Percentiles rank a stretch among this genome's conserved stretches.
These are phyloP conservation scores for Stereocaulon alpinum DNA, from an alignment of 495 filamentous ascomycete genomes.

Conservation along the genomic window DNA sequence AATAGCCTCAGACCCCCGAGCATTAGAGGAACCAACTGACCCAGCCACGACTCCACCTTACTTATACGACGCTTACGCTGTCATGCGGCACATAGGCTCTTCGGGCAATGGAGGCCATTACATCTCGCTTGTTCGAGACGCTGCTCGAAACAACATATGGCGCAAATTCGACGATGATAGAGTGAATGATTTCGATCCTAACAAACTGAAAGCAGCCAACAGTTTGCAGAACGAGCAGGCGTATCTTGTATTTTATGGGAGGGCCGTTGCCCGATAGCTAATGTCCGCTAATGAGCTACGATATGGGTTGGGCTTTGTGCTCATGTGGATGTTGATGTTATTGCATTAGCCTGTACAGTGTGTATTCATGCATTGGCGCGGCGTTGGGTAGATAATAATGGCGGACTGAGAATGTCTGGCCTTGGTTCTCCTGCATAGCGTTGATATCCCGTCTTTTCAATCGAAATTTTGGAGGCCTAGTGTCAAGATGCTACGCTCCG, in stretches of 20 bases:
- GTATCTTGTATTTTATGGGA: constrained; percentile 59
- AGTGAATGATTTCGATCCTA: constrained; percentile 48
- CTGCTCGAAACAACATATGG: constrained; percentile 47
- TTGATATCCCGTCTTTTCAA: constrained; percentile 26
- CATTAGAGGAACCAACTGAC: constrained; percentile 24
- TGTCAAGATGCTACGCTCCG: not conserved
- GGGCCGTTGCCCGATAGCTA: constrained; percentile 41
- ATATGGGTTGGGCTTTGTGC: constrained; percentile 1
- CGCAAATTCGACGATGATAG: constrained; percentile 55
- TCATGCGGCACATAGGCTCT: constrained; percentile 56
- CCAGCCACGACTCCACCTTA: constrained; percentile 52
- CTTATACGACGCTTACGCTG: constrained; percentile 61
- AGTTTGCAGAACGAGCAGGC: constrained; percentile 52
- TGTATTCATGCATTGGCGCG: constrained; percentile 4
- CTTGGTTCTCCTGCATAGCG: constrained; percentile 18
- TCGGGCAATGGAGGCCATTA: constrained; percentile 61
- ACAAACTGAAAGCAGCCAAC: constrained; percentile 35
- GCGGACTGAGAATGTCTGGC: not conserved
- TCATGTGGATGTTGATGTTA: not conserved
- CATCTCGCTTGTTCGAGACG: constrained; percentile 53
- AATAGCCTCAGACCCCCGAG: constrained; percentile 3
- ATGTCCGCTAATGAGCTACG: not conserved
- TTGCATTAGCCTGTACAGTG: not conserved
- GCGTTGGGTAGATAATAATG: constrained; percentile 18
- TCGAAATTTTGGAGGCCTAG: constrained; percentile 38